Base-by-base conservation (phyloP, 2,329 filamentous ascomycete species). In the Xylariaceae sp. region DNA sequence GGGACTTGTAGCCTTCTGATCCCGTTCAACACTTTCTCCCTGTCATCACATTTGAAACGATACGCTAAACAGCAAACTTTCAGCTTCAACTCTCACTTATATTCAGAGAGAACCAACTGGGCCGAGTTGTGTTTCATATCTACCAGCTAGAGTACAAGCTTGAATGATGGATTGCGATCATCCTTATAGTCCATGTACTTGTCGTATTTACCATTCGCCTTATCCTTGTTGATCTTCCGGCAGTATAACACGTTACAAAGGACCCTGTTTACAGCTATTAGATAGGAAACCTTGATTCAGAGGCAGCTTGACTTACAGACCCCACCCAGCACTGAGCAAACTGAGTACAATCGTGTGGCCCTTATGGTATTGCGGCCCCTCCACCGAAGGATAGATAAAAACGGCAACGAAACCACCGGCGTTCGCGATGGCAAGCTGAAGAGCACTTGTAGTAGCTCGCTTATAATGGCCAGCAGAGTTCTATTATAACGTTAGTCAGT, bases 401-500 rank as follows among this genome's bases (percentile, higher is more conserved):
- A 78, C 76, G 0, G 84, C 80, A 2, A 88, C 83, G 58, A 88
- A 86, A 0, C 85, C 85, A 42, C 84, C 84, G 7, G 77, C 80
- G 57, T 89, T 88, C 0, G 84, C 85, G 58, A 88, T 81, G 1
- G 80, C 80, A 22, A 88, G 72, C 66, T 88, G 84, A 59, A 88
- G 61, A 0, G 80, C 86, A 1, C 80, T 81, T 0, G 84, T 85
- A 0, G 85, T 88, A 0, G 86, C 85, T 13, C 86, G 73, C 66
- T 88, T 89, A 63, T 88, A 88, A 63, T 89, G 85, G 0, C 81
- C 83, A 0, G 84, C 83, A 0, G 79, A 83, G 63, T 88, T 88
- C 63, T 65, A 14, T 31, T 5, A 13, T 22, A 11, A 53, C 33
- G 36, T 63, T 45, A 61, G 57, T 44, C 31, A 14, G 31, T 1